Evolutionary conservation across 345 rosid genomes (phyloP), one percentile per base, ranked within the genome.

Genomic region (Hibiscus tridactylites): DNA sequence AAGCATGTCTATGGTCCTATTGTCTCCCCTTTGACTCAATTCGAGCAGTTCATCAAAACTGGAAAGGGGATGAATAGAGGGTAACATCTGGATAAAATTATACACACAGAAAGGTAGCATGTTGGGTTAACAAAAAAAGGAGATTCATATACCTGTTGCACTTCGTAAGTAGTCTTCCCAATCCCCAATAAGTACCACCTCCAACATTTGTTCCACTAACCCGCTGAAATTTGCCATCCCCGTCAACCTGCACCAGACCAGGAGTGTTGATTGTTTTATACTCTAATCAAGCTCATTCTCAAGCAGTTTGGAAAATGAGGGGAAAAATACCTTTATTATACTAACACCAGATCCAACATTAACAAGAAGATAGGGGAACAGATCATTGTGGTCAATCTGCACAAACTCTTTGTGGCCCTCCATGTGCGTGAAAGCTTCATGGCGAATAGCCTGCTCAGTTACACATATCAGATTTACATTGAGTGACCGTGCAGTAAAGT

Each of bases 291-390:
- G 2, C 37, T 28, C 31, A 50, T 37, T 3, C 37, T 28, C 31
- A 46, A 71, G 39, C 65, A 75, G 6, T 52, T 44, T 58, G 63
- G 28, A 59, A 61, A 77, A 70, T 42, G 24, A 70, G 46, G 62
- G 21, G 3, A 61, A 50, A 79, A 74, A 31, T 80, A 92, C 99
- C 99, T 95, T 95, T 82, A 95, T 92, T 83, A 95, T 88, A 77
- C 99, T 95, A 79, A 95, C 98, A 77, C 99, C 99, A 79, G 99
- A 95, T 81, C 99, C 99, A 75, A 95, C 73, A 75, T 95, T 95
- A 37, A 92, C 99, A 46, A 95, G 96, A 78, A 95, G 99, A 88
- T 95, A 95, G 44, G 99, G 99, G 72, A 87, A 95, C 84, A 95
- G 71, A 47, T 95, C 98, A 82, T 92, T 90, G 5, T 78, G 81